These are phyloP conservation scores for Chlorella ohadii DNA, from an alignment of 139 green algal genomes.

Conservation along the genomic window DNA sequence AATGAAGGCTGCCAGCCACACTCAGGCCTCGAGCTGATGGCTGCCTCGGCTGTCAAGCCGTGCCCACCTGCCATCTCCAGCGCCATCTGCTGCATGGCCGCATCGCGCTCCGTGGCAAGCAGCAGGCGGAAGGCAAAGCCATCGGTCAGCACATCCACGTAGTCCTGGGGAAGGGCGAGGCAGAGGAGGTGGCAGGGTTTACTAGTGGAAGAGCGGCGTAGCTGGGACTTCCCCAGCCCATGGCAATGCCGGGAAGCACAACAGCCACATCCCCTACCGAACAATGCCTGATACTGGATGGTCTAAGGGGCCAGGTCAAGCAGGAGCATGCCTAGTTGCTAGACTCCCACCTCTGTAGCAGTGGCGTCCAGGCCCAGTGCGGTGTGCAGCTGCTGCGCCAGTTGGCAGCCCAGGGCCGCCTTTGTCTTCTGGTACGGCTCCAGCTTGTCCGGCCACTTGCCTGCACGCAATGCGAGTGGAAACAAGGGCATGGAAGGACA, in stretches of 20 bases:
- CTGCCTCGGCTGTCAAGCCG: no score
- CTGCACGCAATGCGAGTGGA: constrained; percentile 19
- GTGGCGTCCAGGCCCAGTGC: constrained; percentile 53
- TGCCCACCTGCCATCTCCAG: neutral
- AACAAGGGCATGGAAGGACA: neutral
- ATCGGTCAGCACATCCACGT: constrained; percentile 76
- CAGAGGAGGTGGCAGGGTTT: neutral
- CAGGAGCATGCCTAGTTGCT: no score
- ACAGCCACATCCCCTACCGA: no score
- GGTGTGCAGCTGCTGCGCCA: constrained; percentile 61
- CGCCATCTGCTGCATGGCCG: constrained; percentile 47
- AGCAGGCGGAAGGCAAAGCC: constrained; percentile 82
- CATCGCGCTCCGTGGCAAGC: constrained; percentile 67
- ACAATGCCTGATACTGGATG: no score
- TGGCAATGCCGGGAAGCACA: no score
- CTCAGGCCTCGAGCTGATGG: no score
- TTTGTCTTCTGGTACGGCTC: constrained; percentile 77
- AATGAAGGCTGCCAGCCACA: no score
- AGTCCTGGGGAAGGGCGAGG: constrained; percentile 19
- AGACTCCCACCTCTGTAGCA: constrained; percentile 6
- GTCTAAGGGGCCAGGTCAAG: no score
- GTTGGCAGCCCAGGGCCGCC: constrained; percentile 77
- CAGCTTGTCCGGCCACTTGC: constrained; percentile 70
- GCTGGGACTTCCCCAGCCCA: no score
- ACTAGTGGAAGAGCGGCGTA: no score